These are phyloP conservation scores for Kodamaea sagamina DNA, from an alignment of 805 yeast species.

Conservation along the genomic window DNA sequence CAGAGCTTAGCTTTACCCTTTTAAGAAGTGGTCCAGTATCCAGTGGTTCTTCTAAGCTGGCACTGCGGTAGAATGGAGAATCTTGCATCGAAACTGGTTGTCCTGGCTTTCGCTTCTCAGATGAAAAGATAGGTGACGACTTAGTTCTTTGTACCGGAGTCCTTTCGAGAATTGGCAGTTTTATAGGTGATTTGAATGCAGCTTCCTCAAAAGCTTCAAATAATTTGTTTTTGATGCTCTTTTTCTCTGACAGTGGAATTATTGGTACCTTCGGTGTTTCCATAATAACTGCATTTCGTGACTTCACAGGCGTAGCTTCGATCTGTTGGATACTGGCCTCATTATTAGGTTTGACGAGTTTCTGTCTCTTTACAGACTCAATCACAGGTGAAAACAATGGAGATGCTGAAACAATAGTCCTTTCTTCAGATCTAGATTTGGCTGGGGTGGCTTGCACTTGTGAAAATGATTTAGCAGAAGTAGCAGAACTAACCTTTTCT, in stretches of 20 bases:
- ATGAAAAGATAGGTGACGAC: conserved; percentile 1
- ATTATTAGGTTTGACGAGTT: background rate
- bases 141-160: background rate
- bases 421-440: conserved; percentile 12
- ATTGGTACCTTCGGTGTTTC: conserved; percentile 1
- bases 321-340: conserved; percentile 2
- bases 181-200: conserved; percentile 6
- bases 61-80: conserved; percentile 38
- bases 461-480: conserved; percentile 14
- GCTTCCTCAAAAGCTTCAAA: conserved; percentile 9
- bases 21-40: background rate
- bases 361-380: background rate
- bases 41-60: conserved; percentile 13
- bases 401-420: background rate
- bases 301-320: conserved; percentile 8
- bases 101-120: conserved; percentile 29
- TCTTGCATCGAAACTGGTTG: conserved; percentile 34
- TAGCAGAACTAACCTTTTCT: background rate
- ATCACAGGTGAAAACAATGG: background rate
- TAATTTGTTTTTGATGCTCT: conserved; percentile 5
- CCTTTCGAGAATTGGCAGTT: conserved; percentile 8
- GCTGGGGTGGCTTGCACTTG: conserved; percentile 36
- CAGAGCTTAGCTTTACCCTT: background rate
- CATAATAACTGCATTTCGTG: background rate
- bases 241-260: background rate